Evolutionary conservation across 2,329 filamentous ascomycete genomes (phyloP), one percentile per base, ranked within the genome.

Genomic region (Fusarium fracticaudum): DNA sequence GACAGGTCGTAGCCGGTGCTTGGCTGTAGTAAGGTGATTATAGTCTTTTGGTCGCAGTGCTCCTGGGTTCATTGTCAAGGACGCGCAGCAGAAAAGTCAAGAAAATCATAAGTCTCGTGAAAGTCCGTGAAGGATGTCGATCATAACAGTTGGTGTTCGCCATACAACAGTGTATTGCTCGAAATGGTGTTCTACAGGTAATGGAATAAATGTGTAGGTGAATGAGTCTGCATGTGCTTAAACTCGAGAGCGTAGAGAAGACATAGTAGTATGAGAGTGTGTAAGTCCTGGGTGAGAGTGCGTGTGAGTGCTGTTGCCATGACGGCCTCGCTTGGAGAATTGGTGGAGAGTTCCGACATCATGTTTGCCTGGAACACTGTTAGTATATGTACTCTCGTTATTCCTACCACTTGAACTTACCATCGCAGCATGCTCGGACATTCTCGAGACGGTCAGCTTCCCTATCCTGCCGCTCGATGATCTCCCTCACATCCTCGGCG

Each of bases 391-490:
- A 35, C 7, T 55, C 43, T 37, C 18, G 20, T 31, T 31, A 8
- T 35, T 15, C 11, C 4, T 40, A 47, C 37, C 1, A 22, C 9
- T 17, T 38, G 14, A 31, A 60, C 92, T 89, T 88, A 96, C 95
- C 96, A 89, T 98, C 96, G 83, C 96, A 99, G 85, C 96, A 99
- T 68, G 96, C 95, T 80, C 96, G 89, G 74, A 99, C 96, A 82
- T 99, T 98, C 87, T 98, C 96, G 78, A 98, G 87, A 71, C 92
- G 89, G 80, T 95, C 93, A 33, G 92, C 87, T 75, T 95, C 93
- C 61, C 91, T 87, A 78, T 96, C 92, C 80, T 95, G 92, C 72
- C 90, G 87, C 83, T 96, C 93, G 77, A 96, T 94, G 73, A 95
- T 91, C 73, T 92, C 89, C 64, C 94, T 88, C 65, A 98, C 82